Evolutionary conservation across 805 yeast species (phyloP).

Genomic region (Starmerella etchellsii): DNA sequence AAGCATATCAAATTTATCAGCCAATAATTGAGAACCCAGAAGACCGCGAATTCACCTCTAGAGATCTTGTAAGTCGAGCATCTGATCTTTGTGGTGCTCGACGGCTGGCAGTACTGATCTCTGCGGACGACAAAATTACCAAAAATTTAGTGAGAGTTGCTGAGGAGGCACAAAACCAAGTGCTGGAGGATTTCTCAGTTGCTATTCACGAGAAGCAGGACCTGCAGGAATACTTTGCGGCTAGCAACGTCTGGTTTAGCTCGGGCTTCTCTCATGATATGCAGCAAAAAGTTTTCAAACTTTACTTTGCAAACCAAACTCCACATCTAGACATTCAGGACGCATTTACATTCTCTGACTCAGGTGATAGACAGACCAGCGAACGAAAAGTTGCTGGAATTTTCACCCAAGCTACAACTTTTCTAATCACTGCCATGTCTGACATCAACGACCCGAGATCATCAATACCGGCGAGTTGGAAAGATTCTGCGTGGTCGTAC

Average conservation of each 20-base stretch:
- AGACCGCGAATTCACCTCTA: too few relatives aligned
- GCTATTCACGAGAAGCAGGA: neutral
- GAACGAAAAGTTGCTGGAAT: conserved; percentile 1
- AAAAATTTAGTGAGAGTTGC: neutral
- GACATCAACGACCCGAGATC: neutral
- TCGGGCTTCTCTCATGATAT: neutral
- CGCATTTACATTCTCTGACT: conserved; percentile 2
- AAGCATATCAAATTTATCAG: neutral
- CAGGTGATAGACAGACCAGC: conserved; percentile 3
- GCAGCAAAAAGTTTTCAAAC: neutral
- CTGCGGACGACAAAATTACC: neutral
- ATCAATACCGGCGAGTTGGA: conserved; percentile 7
- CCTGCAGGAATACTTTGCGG: neutral
- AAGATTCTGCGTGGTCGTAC: neutral
- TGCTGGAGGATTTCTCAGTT: neutral
- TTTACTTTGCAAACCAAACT: neutral
- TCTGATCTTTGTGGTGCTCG: too few relatives aligned
- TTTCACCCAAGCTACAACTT: conserved; percentile 2
- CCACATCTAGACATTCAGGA: neutral
- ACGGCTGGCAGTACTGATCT: too few relatives aligned
- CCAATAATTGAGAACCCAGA: conserved; percentile 1
- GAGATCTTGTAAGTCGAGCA: too few relatives aligned
- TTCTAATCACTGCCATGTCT: neutral
- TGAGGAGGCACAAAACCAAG: neutral
- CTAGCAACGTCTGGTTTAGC: neutral